These are phyloP conservation scores for Pugionium cornutum DNA, from an alignment of 345 rosid species.

Conservation along the genomic window DNA sequence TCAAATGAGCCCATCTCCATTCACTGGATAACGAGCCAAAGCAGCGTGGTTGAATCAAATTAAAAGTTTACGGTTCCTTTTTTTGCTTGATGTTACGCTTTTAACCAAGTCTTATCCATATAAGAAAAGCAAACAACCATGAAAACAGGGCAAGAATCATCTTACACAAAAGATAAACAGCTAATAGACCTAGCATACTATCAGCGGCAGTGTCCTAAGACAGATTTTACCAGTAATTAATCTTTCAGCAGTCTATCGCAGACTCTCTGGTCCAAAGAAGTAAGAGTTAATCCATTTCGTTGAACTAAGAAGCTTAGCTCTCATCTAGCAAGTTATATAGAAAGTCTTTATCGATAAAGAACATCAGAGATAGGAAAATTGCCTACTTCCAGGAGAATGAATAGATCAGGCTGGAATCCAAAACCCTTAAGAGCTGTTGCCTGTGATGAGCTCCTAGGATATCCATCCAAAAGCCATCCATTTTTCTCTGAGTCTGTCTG, in stretches of 20 bases:
- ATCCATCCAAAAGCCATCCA: slow-evolving; percentile 99
- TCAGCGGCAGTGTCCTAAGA: neutral
- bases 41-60: neutral
- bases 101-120: too few species aligned
- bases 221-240: neutral
- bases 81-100: too few species aligned
- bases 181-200: neutral
- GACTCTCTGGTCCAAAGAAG: neutral
- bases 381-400: slow-evolving; percentile 81
- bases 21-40: slow-evolving; percentile 14
- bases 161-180: neutral
- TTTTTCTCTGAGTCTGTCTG: slow-evolving; percentile 72
- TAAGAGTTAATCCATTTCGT: neutral
- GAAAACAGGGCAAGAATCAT: neutral
- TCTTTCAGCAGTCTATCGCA: neutral
- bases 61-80: too few species aligned
- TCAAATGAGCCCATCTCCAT: neutral
- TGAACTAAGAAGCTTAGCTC: neutral
- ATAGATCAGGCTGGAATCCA: slow-evolving; percentile 77
- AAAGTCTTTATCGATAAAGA: neutral
- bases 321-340: neutral
- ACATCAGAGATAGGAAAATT: neutral
- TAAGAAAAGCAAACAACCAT: too few species aligned
- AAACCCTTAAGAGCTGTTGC: slow-evolving; percentile 70
- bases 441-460: slow-evolving; percentile 88